Conservation (phyloP, 352 stramenopile species). For the Peronospora belbahrii region DNA sequence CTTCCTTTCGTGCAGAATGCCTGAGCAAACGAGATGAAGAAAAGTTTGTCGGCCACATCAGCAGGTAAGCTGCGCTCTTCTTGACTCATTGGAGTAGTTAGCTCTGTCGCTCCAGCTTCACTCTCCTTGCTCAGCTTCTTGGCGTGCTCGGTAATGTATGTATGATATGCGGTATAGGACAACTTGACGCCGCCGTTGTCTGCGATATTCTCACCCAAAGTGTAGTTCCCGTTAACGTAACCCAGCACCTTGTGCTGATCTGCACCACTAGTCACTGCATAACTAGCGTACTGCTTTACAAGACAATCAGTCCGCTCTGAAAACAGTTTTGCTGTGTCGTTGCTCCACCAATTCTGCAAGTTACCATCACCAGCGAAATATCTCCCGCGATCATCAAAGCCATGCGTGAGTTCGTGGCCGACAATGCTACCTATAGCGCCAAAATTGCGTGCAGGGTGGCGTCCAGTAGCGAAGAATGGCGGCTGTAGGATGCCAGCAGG, state of each 20-base stretch:
- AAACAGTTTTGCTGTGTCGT: constrained; percentile 77
- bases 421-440: constrained; percentile 90
- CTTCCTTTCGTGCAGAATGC: constrained; percentile 57
- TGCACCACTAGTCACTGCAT: constrained; percentile 33
- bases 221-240: constrained; percentile 72
- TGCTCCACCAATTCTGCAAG: constrained; percentile 90
- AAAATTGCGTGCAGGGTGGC: constrained; percentile 88
- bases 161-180: constrained; percentile 51
- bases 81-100: constrained; percentile 11
- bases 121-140: constrained; percentile 11
- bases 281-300: constrained; percentile 52
- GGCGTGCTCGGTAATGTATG: constrained; percentile 21
- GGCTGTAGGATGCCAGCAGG: constrained; percentile 92
- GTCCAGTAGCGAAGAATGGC: constrained; percentile 86
- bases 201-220: constrained; percentile 75
- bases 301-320: constrained; percentile 46
- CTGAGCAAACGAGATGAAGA: constrained; percentile 77
- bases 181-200: constrained; percentile 79
- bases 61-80: constrained; percentile 10
- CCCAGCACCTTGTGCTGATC: constrained; percentile 41
- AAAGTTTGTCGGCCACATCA: constrained; percentile 41
- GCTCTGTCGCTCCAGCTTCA: constrained; percentile 13
- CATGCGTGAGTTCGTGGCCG: constrained; percentile 94
- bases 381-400: constrained; percentile 90
- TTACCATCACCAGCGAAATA: constrained; percentile 88